Evolutionary conservation across 208 protist genomes (phyloP).

Genomic region (Leishmania lainsoni): DNA sequence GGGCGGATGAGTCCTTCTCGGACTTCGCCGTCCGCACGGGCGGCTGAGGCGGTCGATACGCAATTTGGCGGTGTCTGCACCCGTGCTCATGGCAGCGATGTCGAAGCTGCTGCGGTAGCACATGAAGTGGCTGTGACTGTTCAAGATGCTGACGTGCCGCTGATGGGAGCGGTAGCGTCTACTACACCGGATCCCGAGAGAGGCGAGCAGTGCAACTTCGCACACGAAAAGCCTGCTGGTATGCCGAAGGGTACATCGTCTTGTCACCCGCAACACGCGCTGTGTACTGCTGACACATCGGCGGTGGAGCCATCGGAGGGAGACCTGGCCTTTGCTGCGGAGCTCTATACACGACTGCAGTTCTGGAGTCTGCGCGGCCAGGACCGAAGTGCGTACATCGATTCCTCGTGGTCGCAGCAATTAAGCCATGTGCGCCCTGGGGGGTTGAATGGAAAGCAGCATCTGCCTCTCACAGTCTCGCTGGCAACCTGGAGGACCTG

Average conservation of each 20-base stretch:
- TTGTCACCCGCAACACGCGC: not conserved
- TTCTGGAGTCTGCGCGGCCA: conserved; percentile 78
- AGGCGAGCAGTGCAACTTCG: not conserved
- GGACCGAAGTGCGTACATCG: conserved; percentile 44
- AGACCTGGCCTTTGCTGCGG: conserved; percentile 62
- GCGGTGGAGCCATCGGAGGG: conserved; percentile 33
- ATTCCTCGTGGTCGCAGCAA: conserved; percentile 22
- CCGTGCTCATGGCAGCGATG: not conserved
- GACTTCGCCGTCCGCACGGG: not conserved
- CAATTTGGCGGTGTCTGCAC: not conserved
- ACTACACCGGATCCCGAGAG: not conserved
- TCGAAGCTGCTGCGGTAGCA: not conserved
- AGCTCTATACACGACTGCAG: conserved; percentile 62
- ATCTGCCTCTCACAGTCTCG: not conserved
- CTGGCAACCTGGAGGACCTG: not conserved
- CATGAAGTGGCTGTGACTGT: not conserved
- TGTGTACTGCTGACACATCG: not conserved
- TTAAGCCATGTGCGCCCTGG: not conserved
- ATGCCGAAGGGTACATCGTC: not conserved
- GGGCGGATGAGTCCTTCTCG: no score
- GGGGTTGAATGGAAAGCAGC: not conserved
- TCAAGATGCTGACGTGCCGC: not conserved
- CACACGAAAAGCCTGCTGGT: not conserved
- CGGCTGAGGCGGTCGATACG: not conserved
- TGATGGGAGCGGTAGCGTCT: no score